Base-by-base conservation (phyloP, 495 filamentous ascomycete species). In the Neurospora sp. region DNA sequence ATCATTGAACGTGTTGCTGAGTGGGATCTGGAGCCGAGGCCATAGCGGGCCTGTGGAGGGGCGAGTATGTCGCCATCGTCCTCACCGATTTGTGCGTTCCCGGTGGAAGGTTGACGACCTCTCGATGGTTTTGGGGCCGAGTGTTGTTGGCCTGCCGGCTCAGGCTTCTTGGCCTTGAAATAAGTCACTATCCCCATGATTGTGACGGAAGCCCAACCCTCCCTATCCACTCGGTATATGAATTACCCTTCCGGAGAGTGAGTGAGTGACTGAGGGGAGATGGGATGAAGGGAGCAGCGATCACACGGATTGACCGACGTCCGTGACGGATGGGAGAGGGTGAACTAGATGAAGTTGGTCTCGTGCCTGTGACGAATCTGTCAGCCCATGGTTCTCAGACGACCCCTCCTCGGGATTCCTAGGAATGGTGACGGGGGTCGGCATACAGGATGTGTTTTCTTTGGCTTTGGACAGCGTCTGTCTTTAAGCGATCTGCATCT, bases 161-260 rank as follows among this genome's bases (percentile, higher is more conserved):
- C 77, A 0, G 84, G 82, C 81, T 85, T 84, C 65, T 84, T 80
- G 10, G 84, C 82, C 79, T 86, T 89, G 84, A 91, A 90, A 73
- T 90, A 91, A 76, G 79, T 86, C 65, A 79, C 83, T 68, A 91
- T 73, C 39, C 89, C 89, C 90, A 91, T 91, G 48, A 74, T 77
- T 72, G 72, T 72, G 75, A 68, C 74, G 40, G 40, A 16, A 61
- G 22, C 27, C 27, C 53, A 35, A 61, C 27, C 53, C 12, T 14
- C 53, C 53, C 27, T 53, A 5, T 16, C 53, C 53, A 35, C 27
- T 61, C 27, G 14, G 12, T 35, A 5, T 27, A 27, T 22, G 20
- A 14, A 27, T 27, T 53, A 53, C 44, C 20, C 45, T 53, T 53
- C 4, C 1, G 53, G 12, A 31, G 22, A 61, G 20, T 31, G 48